Evolutionary conservation across 2,329 filamentous ascomycete species (phyloP), one percentile per base, ranked within the genome.

Genomic region (Colletotrichum costaricense): DNA sequence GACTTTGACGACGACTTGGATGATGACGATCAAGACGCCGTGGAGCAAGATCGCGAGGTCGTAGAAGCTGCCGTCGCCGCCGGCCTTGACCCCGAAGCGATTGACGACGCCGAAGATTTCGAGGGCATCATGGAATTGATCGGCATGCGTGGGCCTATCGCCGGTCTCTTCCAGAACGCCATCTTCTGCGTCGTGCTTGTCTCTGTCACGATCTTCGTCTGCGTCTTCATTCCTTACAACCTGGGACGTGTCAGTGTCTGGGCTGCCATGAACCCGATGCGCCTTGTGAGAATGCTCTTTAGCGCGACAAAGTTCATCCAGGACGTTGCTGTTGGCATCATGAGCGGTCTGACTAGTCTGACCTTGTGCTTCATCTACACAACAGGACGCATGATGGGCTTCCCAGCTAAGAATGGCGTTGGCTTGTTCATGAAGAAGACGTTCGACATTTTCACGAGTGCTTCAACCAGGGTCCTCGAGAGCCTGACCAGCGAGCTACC

Each of bases 61-160:
- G 86, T 90, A 26, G 90, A 91, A 65, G 93, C 89, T 57, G 92
- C 90, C n/a, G 88, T 88, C 24, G 90, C 89, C 62, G 91, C 90
- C 19, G 93, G 89, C 9, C 85, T 96, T 46, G 94, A 98, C 67
- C 88, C 91, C 67, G 92, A 94, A 76, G 93, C 92, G 11, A 89
- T 95, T 55, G 94, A 95, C 56, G 93, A 98, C 76, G 94, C 94
- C 11, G 97, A 99, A 82, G 97, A 99, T 79, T 91, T 99, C 19
- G 97, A 99, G 80, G 97, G 97, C 0, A 94, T 99, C 65, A 92
- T 99, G 86, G 97, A 99, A 81, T 90, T 99, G 19, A 93, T 99
- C 72, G 97, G 97, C 49, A 97, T 99, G 93, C 94, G 97, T 79
- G 97, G 97, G 0, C 97, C 97, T 0, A 88, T 99, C 3, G 93